These are phyloP conservation scores for Cordyceps sp. DNA, from an alignment of 2,329 filamentous ascomycete species.

Conservation along the genomic window DNA sequence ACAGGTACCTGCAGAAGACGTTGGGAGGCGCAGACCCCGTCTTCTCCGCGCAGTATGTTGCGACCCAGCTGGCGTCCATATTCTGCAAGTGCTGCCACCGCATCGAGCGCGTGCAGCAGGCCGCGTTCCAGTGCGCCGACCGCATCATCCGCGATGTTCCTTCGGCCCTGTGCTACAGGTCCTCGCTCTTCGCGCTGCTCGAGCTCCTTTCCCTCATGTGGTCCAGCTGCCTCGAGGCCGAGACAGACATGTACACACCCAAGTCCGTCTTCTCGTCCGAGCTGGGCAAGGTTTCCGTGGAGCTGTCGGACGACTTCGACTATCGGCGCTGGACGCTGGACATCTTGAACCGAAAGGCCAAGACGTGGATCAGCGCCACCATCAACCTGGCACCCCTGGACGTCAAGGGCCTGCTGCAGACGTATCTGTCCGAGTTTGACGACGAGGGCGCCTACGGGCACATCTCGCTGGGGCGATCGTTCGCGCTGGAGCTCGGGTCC, in stretches of 20 bases:
- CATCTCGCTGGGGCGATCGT: slow-evolving; percentile 80
- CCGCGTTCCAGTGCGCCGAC: slow-evolving; percentile 69
- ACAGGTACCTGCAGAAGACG: slow-evolving; percentile 64
- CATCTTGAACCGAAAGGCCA: slow-evolving; percentile 59
- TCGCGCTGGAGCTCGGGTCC: slow-evolving; percentile 84
- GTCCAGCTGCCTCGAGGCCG: slow-evolving; percentile 82
- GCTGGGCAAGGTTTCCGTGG: slow-evolving; percentile 63
- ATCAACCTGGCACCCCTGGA: slow-evolving; percentile 80
- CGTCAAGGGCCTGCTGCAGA: slow-evolving; percentile 88
- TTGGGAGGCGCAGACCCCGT: slow-evolving; percentile 52
- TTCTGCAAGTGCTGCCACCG: slow-evolving; percentile 87
- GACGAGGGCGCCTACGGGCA: slow-evolving; percentile 85
- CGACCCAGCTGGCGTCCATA: slow-evolving; percentile 68
- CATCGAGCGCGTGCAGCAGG: slow-evolving; percentile 78
- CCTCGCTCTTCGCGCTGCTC: slow-evolving; percentile 79
- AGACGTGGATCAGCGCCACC: slow-evolving; percentile 62
- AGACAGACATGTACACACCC: slow-evolving; percentile 87
- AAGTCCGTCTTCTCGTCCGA: slow-evolving; percentile 64
- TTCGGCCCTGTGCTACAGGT: slow-evolving; percentile 76
- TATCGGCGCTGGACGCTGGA: slow-evolving; percentile 69
- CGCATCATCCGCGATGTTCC: slow-evolving; percentile 73
- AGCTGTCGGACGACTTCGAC: slow-evolving; percentile 84
- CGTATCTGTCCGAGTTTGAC: slow-evolving; percentile 87
- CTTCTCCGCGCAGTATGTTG: slow-evolving; percentile 86
- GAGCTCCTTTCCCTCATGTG: slow-evolving; percentile 91